Base-by-base conservation (phyloP, 768 basidiomycete species). In the Pleurotus ostreatus region DNA sequence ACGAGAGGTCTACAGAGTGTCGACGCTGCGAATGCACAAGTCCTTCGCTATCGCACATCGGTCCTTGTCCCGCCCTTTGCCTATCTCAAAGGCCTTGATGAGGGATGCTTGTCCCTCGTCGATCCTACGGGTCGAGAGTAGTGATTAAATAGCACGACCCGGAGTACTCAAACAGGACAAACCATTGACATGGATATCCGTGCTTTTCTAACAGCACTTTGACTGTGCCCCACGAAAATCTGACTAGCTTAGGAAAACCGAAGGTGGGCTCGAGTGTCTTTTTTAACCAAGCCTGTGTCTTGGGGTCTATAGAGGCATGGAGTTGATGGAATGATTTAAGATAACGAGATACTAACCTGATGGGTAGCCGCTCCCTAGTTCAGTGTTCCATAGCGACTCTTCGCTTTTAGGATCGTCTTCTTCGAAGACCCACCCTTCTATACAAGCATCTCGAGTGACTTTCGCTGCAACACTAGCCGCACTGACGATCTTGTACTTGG, bases 381-480 rank as follows among this genome's bases (percentile, higher is more conserved):
- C 62, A 34, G 63, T 56, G 52, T 67, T 69, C 70, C 74, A 74
- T n/a, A 49, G 44, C 12, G 45, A 47, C 11, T 43, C 43, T n/a
- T 44, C 34, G n/a, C 39, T 38, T 40, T 47, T 3, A 22, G 39
- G 11, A 4, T 12, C 1, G 46, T 59, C 59, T 4, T 92, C 91
- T 68, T 90, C 84, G 60, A 86, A 95, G 8, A 77, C 65, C 96
- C 96, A 98, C 2, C 79, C 78, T 58, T 95, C 88, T 16, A 98
- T 77, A 70, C 93, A 94, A 5, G 88, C 84, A 65, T 98, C 96
- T 55, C 96, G 78, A 0, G 95, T 98, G 23, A 96, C 94, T 71
- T 99, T 99, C 2, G 97, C 97, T 2, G 94, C 94, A n/a, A 98
- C 92, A 67, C 92, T 94, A 1, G 96, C 97, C 5, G 97, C 97